Evolutionary conservation across 805 yeast species (phyloP), one percentile per base, ranked within the genome.

Genomic region (Kodamaea leandrae): DNA sequence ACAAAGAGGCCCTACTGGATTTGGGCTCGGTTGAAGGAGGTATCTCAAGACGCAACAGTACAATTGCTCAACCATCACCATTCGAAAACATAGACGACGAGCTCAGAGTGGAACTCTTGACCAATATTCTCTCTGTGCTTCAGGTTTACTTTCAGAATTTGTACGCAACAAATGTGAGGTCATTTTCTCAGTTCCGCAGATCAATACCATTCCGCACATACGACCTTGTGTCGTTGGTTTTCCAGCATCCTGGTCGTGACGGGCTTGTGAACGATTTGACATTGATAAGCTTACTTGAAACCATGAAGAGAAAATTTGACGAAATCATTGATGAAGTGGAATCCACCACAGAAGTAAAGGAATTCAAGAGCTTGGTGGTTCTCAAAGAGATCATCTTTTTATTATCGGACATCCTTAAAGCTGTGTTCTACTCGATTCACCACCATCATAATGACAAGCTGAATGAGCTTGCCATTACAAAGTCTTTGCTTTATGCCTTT

Each of bases 351-450:
- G 42, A 27, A 20, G 28, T 32, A n/a, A 35, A 26, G 30, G 37
- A 52, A 29, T 30, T 39, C 43, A 34, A 30, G 14, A 36, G 48
- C 30, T 43, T 62, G 36, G 32, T 33, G 5, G 42, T 55, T 12
- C 46, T 63, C 6, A 61, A 61, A 39, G 65, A 62, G 32, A 44
- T 50, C 7, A 46, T 67, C 3, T 45, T 47, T 24, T 43, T 61
- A 33, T 18, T 66, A 5, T 51, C 50, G 38, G 64, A 60, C 25
- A 57, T 57, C 9, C 42, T 64, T 39, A 45, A 45, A 14, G 42
- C 55, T 4, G 39, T 60, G 9, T 57, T 48, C 34, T 43, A 39
- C 17, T 51, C 60, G 12, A 27, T 49, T 1, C 32, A 38, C 5
- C 40, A 48, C 27, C 21, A 30, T 12, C 52, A 51, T 14, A 38